Evolutionary conservation across 2,329 filamentous ascomycete species (phyloP), one percentile per base, ranked within the genome.

Genomic region (Colletotrichum sublineola): DNA sequence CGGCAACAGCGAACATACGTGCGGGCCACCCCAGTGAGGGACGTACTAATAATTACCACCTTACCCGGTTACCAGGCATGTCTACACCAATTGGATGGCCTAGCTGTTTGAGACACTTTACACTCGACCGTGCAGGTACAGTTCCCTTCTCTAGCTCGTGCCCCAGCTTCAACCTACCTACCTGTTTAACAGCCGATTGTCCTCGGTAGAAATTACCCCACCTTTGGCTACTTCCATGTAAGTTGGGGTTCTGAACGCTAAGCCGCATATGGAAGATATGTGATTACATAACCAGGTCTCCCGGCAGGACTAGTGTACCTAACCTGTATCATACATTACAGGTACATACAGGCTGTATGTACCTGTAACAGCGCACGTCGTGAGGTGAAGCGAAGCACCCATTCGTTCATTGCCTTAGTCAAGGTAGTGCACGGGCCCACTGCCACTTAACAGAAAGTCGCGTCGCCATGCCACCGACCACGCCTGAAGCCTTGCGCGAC

Each of bases 381-480:
- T 24, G 24, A 24, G 24, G 24, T 24, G 24, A 24, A n/a, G 24
- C 4, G 20, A 18, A 42, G 14, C 15, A 42, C 40, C 15, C 14
- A 24, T 50, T 12, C 44, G 2, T 48, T 48, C 44, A 6, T 48
- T 48, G 46, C n/a, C 46, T 52, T 52, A 63, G n/a, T 20, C 24
- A 18, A 31, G 15, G 40, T 9, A 20, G 31, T 29, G 50, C 14
- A 53, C 18, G 29, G 66, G 1, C 67, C 70, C 66, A 61, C 48
- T 36, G 42, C 56, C 70, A 73, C 70, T 73, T 73, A 65, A 73
- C 44, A 68, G 69, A 73, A 62, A 73, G 70, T 73, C 70, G 70
- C 70, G 70, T 73, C 70, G 60, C 67, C 42, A 60, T 73, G 70
- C 70, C 70, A 73, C 67, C 60, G 24, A 36, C 55, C 55, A 57